Conservation (phyloP, 192 early-diverging fungal species). For the Phycomyces nitens region DNA sequence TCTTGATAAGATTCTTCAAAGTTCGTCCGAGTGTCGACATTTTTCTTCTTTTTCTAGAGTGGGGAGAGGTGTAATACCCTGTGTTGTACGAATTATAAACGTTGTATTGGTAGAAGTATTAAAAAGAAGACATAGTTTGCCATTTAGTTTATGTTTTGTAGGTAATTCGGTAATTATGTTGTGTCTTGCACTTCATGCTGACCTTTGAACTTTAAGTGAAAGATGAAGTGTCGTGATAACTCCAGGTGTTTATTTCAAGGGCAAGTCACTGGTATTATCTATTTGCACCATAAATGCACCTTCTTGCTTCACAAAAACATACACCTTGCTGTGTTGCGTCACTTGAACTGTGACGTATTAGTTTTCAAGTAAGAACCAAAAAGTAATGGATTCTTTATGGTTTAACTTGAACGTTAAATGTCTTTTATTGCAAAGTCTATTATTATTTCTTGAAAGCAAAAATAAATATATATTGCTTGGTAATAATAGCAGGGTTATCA, state of each 20-base stretch:
- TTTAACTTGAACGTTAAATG: no score
- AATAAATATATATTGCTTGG: no score
- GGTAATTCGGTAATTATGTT: background rate
- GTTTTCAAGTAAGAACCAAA: no score
- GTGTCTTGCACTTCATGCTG: background rate
- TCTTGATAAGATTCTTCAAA: slow-evolving; percentile 50
- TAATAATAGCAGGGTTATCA: no score
- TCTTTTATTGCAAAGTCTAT: no score
- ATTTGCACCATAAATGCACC: background rate
- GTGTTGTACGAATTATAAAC: background rate
- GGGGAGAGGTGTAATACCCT: background rate
- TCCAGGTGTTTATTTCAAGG: background rate
- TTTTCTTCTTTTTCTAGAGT: slow-evolving; percentile 8
- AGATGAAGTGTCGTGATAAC: background rate
- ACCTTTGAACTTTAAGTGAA: background rate
- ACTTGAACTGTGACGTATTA: background rate
- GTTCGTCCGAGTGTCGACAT: slow-evolving; percentile 55
- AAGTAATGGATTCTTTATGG: no score
- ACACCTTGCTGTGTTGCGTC: background rate
- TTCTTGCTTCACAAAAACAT: background rate
- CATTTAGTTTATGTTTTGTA: no score
- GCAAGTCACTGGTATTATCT: background rate
- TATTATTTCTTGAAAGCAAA: no score
- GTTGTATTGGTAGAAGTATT: no score
- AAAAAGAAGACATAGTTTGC: no score